Evolutionary conservation across 495 filamentous ascomycete species (phyloP), one percentile per base, ranked within the genome.

Genomic region (Neurospora hispaniola): DNA sequence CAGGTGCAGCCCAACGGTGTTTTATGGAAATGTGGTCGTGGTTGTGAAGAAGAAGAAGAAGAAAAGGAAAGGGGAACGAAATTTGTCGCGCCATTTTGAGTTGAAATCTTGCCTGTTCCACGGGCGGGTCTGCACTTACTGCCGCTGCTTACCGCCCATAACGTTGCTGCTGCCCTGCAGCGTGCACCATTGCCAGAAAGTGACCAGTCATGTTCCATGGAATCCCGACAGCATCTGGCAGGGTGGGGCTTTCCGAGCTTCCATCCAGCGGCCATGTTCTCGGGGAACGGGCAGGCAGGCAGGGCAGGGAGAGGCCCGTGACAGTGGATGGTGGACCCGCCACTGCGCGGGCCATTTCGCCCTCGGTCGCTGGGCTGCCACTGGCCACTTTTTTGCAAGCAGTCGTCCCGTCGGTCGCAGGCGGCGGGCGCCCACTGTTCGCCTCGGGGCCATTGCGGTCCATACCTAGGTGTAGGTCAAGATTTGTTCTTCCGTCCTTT

Each of bases 11-110:
- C 90, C 91, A 90, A 85, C 90, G 90, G 93, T 92, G 92, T 93
- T 94, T 96, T 94, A 71, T 69, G 92, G 94, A 89, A 90, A 89
- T 90, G 90, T 91, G 93, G 93, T 96, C 93, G 78, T 89, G 84
- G 79, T 84, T 84, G 84, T 84, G 73, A 83, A 81, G 86, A 74
- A 81, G 85, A 82, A 80, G 76, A 82, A 76, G 75, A 80, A 75
- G 71, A 76, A 71, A 76, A 75, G 72, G 74, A 77, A 73, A 43
- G 31, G 41, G 14, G 27, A 40, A 12, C 4, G 71, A 79, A 80
- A 73, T 75, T 75, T 44, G 14, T 66, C 54, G 54, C 54, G 54
- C 69, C 68, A 62, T 73, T 44, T 69, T 70, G 35, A 54, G 16
- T 69, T 68, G 71, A 71, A 73, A 69, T 74, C 74, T 80, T 71